Evolutionary conservation across 257 asterid genomes (phyloP).

Genomic region (Verbascum thapsus): DNA sequence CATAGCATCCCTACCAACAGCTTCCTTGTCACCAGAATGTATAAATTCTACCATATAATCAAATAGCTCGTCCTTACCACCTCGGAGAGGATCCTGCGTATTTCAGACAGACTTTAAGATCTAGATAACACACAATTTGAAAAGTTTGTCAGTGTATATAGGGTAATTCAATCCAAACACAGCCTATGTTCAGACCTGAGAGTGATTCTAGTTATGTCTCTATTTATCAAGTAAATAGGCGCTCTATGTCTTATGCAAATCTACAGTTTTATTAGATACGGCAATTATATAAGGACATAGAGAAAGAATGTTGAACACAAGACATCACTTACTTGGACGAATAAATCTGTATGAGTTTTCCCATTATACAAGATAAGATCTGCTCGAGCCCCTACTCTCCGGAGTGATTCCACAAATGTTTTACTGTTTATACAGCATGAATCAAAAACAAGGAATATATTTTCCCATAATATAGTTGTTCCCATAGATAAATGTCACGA

Average conservation of each 20-base stretch:
- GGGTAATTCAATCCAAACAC: background rate
- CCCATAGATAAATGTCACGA: background rate
- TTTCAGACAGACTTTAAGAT: conserved; percentile 1
- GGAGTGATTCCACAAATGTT: conserved; percentile 62
- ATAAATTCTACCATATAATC: conserved; percentile 69
- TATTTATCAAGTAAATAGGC: background rate
- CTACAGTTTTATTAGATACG: background rate
- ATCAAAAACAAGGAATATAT: background rate
- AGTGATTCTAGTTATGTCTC: background rate
- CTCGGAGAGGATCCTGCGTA: conserved; percentile 91
- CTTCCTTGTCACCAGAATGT: conserved; percentile 71
- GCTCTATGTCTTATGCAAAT: background rate
- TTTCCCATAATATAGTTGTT: conserved; percentile 14
- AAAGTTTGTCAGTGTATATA: background rate
- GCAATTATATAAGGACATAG: background rate
- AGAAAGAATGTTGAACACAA: background rate
- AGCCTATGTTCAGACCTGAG: background rate
- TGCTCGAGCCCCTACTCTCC: conserved; percentile 64
- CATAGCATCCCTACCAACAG: conserved; percentile 66
- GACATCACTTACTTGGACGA: conserved; percentile 71
- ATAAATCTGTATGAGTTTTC: conserved; percentile 91
- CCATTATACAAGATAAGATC: conserved; percentile 75
- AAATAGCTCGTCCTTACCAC: conserved; percentile 86
- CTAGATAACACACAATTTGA: conserved; percentile 21
- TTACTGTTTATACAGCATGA: conserved; percentile 48